These are phyloP conservation scores for Nematocida parisii DNA, from an alignment of 371 early-diverging fungal species.

Conservation along the genomic window DNA sequence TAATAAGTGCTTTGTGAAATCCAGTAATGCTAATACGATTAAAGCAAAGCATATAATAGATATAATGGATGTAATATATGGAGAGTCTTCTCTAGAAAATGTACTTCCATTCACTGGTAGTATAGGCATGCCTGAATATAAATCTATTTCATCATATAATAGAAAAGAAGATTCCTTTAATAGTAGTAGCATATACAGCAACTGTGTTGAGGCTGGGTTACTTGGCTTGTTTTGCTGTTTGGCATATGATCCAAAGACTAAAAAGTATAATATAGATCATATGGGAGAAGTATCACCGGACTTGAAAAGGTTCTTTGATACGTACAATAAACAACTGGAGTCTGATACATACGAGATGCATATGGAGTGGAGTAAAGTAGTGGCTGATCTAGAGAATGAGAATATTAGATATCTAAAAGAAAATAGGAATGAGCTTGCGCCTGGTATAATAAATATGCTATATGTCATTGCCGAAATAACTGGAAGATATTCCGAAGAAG, in stretches of 20 bases:
- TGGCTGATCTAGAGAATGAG: no score
- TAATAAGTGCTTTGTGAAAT: neutral
- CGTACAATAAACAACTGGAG: no score
- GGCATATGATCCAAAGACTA: neutral
- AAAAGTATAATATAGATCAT: neutral
- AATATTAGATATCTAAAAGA: no score
- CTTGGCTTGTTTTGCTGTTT: neutral
- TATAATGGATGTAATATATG: no score
- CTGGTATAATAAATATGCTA: no score
- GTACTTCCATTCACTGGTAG: neutral
- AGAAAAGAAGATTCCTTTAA: neutral
- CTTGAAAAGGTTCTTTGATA: neutral
- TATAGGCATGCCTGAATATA: neutral
- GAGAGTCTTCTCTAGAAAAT: no score
- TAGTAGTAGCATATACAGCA: neutral
- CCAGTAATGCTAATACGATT: neutral
- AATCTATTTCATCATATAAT: neutral
- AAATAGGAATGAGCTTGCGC: no score
- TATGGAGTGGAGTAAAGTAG: no score
- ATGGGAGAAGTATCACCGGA: neutral
- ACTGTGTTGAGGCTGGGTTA: neutral
- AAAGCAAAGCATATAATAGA: no score
- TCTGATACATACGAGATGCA: no score
- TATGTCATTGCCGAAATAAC: no score
- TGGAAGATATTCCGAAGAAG: no score